Evolutionary conservation across 768 basidiomycete species (phyloP).

Genomic region (Suillus plorans): DNA sequence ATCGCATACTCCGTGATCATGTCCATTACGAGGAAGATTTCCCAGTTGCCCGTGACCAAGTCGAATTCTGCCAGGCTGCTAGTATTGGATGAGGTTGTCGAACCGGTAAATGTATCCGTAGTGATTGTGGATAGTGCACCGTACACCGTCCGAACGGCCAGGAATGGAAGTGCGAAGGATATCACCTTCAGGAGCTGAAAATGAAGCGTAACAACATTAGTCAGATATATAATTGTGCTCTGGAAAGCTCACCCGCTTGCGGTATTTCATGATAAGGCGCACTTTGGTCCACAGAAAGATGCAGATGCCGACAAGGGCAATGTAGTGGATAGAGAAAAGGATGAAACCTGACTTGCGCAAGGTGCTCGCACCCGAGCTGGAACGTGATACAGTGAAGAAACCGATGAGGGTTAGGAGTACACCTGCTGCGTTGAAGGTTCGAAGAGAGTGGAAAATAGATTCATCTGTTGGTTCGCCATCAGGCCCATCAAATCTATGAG

Average conservation of each 20-base stretch:
- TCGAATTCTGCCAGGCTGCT: conserved; percentile 53
- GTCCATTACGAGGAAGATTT: conserved; percentile 56
- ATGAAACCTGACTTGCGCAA: conserved; percentile 34
- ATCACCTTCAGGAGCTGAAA: conserved; percentile 56
- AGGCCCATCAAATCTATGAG: conserved; percentile 30
- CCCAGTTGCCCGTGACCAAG: conserved; percentile 55
- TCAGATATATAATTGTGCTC: not conserved
- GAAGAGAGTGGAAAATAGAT: conserved; percentile 23
- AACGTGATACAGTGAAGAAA: conserved; percentile 16
- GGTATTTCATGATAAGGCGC: conserved; percentile 28
- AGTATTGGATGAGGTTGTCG: conserved; percentile 16
- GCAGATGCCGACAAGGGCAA: conserved; percentile 45
- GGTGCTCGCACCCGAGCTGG: conserved; percentile 16
- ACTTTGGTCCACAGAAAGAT: conserved; percentile 55
- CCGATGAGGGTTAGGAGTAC: conserved; percentile 35
- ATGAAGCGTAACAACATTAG: conserved; percentile 10
- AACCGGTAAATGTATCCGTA: conserved; percentile 40
- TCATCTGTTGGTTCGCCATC: conserved; percentile 14
- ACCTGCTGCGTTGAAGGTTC: conserved; percentile 25
- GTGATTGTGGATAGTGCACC: conserved; percentile 54
- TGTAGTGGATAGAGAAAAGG: conserved; percentile 35
- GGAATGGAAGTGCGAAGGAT: conserved; percentile 55
- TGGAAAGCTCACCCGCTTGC: conserved; percentile 32
- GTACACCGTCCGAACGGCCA: conserved; percentile 50
- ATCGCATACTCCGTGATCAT: conserved; percentile 60